phyloP scores from a whole-genome alignment of 2,329 filamentous ascomycete species.

The Fusarium sublunatum region DNA sequence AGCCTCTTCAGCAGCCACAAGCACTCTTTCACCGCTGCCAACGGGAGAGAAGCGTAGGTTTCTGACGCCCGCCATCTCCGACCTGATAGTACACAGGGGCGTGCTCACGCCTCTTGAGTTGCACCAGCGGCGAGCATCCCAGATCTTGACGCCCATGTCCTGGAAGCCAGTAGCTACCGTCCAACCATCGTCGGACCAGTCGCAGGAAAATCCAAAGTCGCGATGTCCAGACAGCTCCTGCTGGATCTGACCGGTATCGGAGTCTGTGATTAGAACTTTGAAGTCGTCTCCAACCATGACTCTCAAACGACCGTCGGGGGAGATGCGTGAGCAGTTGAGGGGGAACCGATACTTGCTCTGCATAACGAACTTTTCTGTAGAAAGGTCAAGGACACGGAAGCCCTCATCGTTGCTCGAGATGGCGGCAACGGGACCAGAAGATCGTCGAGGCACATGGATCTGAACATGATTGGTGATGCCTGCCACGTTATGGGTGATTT shows the following conservation, averaged over 20 bases:
- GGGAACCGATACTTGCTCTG: slow-evolving; percentile 66
- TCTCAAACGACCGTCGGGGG: slow-evolving; percentile 76
- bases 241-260: slow-evolving; percentile 70
- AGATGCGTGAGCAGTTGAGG: slow-evolving; percentile 79
- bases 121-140: slow-evolving; percentile 79
- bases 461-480: slow-evolving; percentile 75
- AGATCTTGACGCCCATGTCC: slow-evolving; percentile 78
- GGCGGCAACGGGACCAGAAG: slow-evolving; percentile 64
- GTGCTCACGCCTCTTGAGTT: slow-evolving; percentile 60
- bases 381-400: slow-evolving; percentile 69
- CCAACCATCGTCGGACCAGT: slow-evolving; percentile 82
- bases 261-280: slow-evolving; percentile 74
- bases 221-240: slow-evolving; percentile 71
- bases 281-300: slow-evolving; percentile 77
- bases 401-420: slow-evolving; percentile 72
- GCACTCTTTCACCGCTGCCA: slow-evolving; percentile 72
- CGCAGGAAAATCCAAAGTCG: slow-evolving; percentile 80
- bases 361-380: slow-evolving; percentile 68
- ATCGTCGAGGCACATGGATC: slow-evolving; percentile 64
- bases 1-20: slow-evolving; percentile 80
- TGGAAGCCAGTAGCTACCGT: slow-evolving; percentile 82
- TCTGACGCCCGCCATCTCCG: slow-evolving; percentile 75
- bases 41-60: slow-evolving; percentile 77
- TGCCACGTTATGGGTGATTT: slow-evolving; percentile 60
- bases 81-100: slow-evolving; percentile 66